Percentiles rank a stretch among this genome's conserved stretches.
phyloP scores from a whole-genome alignment of 2,329 filamentous ascomycete species.

The Orbilia brochopaga region DNA sequence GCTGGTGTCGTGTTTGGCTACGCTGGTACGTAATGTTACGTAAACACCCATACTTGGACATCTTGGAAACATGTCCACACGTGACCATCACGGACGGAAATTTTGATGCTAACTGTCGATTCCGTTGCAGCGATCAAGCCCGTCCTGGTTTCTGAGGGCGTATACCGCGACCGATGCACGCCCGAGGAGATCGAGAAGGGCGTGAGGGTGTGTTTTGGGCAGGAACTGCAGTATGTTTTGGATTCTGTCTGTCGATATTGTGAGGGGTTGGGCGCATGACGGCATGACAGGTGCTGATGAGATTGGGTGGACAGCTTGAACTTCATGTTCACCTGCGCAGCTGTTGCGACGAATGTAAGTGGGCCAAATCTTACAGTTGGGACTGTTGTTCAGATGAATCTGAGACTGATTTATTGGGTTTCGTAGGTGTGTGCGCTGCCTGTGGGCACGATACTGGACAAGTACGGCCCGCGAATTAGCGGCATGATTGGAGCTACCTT shows the following conservation, averaged over 20 bases:
- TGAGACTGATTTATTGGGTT: conserved; percentile 4
- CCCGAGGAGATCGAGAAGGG: conserved; percentile 62
- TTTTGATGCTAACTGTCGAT: conserved; percentile 12
- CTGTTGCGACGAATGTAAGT: conserved; percentile 76
- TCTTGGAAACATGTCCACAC: background rate
- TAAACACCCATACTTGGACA: conserved; percentile 10
- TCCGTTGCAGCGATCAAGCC: conserved; percentile 71
- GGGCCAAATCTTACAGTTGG: background rate
- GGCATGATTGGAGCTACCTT: conserved; percentile 72
- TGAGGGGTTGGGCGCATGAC: background rate
- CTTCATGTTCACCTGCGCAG: conserved; percentile 89
- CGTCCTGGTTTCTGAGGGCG: conserved; percentile 73
- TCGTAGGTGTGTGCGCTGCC: conserved; percentile 72
- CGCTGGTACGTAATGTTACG: conserved; percentile 59
- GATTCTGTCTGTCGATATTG: conserved; percentile 2
- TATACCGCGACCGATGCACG: conserved; percentile 71
- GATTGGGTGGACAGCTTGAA: conserved; percentile 64
- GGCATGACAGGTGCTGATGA: background rate
- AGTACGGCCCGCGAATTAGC: conserved; percentile 77
- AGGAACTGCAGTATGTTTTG: conserved; percentile 63
- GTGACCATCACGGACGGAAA: conserved; percentile 2
- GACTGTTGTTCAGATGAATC: background rate
- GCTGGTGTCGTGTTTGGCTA: conserved; percentile 84
- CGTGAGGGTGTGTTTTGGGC: conserved; percentile 65
- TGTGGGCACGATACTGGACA: conserved; percentile 82